These are phyloP conservation scores for Podila horticola DNA, from an alignment of 192 early-diverging fungal species.

Conservation along the genomic window DNA sequence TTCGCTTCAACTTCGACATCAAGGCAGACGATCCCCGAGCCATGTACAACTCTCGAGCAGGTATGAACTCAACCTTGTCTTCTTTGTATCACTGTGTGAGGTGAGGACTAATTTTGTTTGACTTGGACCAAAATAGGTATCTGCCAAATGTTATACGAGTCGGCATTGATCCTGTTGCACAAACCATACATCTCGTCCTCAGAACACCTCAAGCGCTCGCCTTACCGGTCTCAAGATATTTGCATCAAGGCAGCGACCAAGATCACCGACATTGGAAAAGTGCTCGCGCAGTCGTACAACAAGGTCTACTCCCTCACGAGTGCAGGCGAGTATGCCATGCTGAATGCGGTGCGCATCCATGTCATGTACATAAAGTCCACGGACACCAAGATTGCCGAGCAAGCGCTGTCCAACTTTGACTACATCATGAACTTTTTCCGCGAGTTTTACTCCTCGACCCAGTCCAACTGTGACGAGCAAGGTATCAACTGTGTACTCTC, in stretches of 20 bases:
- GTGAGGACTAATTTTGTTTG: not conserved
- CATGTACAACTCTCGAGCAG: conserved; percentile 40
- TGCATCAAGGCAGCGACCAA: conserved; percentile 50
- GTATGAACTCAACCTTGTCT: conserved; percentile 6
- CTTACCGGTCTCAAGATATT: conserved; percentile 51
- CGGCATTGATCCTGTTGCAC: conserved; percentile 39
- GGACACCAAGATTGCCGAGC: conserved; percentile 35
- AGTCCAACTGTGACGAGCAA: conserved; percentile 43
- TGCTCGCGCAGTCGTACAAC: conserved; percentile 26
- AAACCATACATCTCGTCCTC: conserved; percentile 46
- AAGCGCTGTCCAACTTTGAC: conserved; percentile 33
- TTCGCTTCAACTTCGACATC: conserved; percentile 38
- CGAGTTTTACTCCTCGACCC: conserved; percentile 40
- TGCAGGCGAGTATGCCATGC: conserved; percentile 42
- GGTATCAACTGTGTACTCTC: conserved; percentile 44
- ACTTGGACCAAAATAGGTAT: conserved; percentile 14
- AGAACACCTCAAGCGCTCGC: conserved; percentile 44
- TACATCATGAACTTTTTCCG: conserved; percentile 50
- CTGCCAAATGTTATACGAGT: conserved; percentile 47
- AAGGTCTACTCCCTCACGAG: conserved; percentile 35
- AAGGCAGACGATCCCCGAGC: conserved; percentile 39
- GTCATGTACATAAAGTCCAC: conserved; percentile 47
- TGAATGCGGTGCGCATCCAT: conserved; percentile 48
- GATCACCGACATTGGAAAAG: conserved; percentile 49
- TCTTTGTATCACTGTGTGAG: too few species aligned